Conservation (phyloP, 305 asterid species). For the Ilex paraguariensis region DNA sequence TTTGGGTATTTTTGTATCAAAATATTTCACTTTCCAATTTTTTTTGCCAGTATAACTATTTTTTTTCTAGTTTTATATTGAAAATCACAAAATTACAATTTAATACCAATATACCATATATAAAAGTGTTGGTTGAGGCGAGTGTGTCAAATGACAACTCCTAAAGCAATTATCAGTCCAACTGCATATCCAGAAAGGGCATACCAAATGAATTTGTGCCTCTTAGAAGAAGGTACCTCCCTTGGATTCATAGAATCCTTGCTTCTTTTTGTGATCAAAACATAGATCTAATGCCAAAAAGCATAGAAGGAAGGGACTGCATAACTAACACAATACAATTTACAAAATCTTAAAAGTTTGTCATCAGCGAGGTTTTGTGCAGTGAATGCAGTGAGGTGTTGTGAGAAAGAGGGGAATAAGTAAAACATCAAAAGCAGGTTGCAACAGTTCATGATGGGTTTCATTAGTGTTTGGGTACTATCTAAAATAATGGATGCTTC, state of each 20-base stretch:
- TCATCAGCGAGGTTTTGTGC: conserved; percentile 52
- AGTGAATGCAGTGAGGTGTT: conserved; percentile 81
- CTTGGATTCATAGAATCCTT: conserved; percentile 31
- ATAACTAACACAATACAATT: conserved; percentile 20
- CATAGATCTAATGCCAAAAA: conserved; percentile 82
- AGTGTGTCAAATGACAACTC: too few species aligned
- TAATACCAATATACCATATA: conserved; percentile 49
- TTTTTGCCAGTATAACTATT: too few species aligned
- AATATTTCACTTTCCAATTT: too few species aligned
- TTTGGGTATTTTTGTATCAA: too few species aligned
- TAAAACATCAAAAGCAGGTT: conserved; percentile 95
- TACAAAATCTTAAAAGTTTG: not conserved
- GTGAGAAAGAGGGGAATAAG: conserved; percentile 87
- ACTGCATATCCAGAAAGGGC: conserved; percentile 17
- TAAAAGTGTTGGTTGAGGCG: conserved; percentile 70
- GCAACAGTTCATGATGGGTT: conserved; percentile 98
- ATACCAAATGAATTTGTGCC: conserved; percentile 62
- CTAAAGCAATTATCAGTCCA: too few species aligned
- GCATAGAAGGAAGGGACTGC: conserved; percentile 99
- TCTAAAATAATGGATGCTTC: too few species aligned
- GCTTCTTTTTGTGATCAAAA: conserved; percentile 68
- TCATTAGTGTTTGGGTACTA: too few species aligned
- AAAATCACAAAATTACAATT: too few species aligned
- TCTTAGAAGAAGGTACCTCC: conserved; percentile 47
- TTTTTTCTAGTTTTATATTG: too few species aligned